Conservation (phyloP, 208 protist species). For the Herpetomonas tarakana region DNA sequence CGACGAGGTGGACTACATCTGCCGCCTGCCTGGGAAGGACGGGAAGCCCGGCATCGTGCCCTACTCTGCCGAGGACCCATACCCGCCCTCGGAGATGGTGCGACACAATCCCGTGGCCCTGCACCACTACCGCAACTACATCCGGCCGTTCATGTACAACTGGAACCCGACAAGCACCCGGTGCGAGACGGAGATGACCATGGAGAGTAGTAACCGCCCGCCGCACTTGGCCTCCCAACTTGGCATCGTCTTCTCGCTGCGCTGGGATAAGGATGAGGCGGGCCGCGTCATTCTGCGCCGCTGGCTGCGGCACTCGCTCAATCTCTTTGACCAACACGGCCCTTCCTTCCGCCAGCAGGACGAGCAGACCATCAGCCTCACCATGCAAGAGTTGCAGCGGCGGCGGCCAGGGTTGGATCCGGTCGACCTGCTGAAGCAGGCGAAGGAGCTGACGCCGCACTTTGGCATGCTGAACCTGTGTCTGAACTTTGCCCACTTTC, state of each 20-base stretch:
- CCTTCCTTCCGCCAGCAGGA: constrained; percentile 6
- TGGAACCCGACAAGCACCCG: constrained; percentile 17
- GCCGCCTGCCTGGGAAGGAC: not conserved
- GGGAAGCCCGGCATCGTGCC: not conserved
- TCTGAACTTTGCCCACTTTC: constrained; percentile 10
- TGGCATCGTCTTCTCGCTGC: constrained; percentile 9
- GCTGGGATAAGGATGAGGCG: constrained; percentile 10
- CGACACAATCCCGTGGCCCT: constrained; percentile 5
- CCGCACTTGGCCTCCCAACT: constrained; percentile 5
- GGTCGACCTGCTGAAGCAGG: constrained; percentile 15
- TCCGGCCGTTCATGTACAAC: constrained; percentile 23
- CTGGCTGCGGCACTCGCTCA: constrained; percentile 17
- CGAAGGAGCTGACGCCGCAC: constrained; percentile 18
- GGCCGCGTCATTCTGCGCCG: constrained; percentile 18
- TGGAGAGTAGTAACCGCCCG: not conserved
- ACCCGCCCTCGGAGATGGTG: constrained; percentile 6
- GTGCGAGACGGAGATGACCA: constrained; percentile 6
- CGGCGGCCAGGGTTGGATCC: constrained; percentile 2
- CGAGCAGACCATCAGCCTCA: constrained; percentile 1
- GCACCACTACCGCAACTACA: constrained; percentile 4
- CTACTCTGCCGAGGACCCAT: constrained; percentile 13
- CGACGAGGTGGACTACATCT: constrained; percentile 10
- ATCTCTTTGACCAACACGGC: constrained; percentile 14
- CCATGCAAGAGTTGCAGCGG: not conserved
- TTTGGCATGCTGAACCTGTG: constrained; percentile 25